phyloP scores from a whole-genome alignment of 148 eudicot species.

The Camellia lanceoleosa region DNA sequence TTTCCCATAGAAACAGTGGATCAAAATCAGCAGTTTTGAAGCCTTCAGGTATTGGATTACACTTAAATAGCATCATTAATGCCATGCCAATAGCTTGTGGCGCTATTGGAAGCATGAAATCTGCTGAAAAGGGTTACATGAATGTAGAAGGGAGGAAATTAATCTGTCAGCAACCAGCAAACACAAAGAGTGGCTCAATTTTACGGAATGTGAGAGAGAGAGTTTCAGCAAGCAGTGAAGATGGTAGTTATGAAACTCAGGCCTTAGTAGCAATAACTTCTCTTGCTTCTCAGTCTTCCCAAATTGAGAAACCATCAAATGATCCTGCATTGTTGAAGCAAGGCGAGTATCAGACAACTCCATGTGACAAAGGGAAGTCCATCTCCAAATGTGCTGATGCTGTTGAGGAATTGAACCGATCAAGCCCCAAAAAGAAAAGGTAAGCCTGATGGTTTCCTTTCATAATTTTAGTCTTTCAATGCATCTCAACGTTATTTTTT shows the following conservation, averaged over 20 bases:
- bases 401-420: constrained; percentile 26
- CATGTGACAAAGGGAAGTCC: constrained; percentile 42
- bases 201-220: constrained; percentile 24
- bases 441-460: constrained; percentile 22
- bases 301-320: constrained; percentile 17
- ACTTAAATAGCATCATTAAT: constrained; percentile 42
- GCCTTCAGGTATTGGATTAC: constrained; percentile 57
- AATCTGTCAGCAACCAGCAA: constrained; percentile 22
- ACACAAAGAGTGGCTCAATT: constrained; percentile 16
- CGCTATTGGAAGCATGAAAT: constrained; percentile 18
- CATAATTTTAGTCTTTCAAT: not conserved
- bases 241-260: constrained; percentile 23
- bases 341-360: constrained; percentile 24
- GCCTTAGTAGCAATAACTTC: constrained; percentile 22
- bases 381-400: constrained; percentile 25
- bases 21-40: constrained; percentile 24
- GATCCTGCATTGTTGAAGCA: constrained; percentile 24
- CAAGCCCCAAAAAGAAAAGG: constrained; percentile 69
- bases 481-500: not conserved
- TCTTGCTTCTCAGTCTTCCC: constrained; percentile 26
- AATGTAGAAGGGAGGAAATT: constrained; percentile 32
- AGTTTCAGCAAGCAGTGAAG: constrained; percentile 32
- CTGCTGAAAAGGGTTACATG: constrained; percentile 24
- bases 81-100: constrained; percentile 25
- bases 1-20: constrained; percentile 17